Evolutionary conservation across 1,284 basidiomycete species (phyloP).

Genomic region (Pascua guehoae): DNA sequence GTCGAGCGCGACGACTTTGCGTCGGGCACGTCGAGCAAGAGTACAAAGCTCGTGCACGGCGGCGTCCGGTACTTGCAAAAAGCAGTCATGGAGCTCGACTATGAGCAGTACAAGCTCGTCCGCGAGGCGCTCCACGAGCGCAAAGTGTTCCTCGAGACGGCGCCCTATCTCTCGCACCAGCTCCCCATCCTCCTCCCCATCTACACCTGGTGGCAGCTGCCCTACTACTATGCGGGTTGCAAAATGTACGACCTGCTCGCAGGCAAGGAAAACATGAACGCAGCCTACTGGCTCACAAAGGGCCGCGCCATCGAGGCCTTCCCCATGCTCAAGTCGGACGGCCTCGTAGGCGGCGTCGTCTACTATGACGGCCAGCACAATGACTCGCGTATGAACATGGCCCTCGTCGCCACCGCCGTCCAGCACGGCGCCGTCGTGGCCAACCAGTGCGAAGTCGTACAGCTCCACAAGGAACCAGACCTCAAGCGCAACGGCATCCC

Average conservation of each 20-base stretch:
- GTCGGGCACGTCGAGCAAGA: conserved; percentile 92
- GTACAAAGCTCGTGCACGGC: conserved; percentile 95
- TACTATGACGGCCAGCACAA: conserved; percentile 99
- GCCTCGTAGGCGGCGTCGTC: conserved; percentile 88
- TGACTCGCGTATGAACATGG: conserved; percentile 96
- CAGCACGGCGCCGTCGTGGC: conserved; percentile 84
- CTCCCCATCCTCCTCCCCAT: conserved; percentile 60
- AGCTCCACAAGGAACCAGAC: conserved; percentile 65
- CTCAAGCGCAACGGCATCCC: conserved; percentile 52
- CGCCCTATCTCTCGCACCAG: conserved; percentile 87
- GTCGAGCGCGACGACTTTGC: conserved; percentile 93
- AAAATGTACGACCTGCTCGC: conserved; percentile 96
- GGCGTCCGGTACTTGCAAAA: conserved; percentile 97
- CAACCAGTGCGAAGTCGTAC: conserved; percentile 85
- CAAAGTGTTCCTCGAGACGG: conserved; percentile 88
- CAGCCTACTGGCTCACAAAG: conserved; percentile 88
- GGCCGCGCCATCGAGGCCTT: conserved; percentile 72
- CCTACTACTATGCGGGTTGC: conserved; percentile 93
- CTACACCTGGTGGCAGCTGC: conserved; percentile 87
- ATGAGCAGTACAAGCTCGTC: conserved; percentile 93
- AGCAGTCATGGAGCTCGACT: conserved; percentile 92
- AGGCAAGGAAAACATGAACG: conserved; percentile 95
- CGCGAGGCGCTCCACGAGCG: conserved; percentile 90
- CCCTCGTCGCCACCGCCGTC: conserved; percentile 88
- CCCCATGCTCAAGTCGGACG: conserved; percentile 90